Evolutionary conservation across 441 rosid species (phyloP).

Genomic region (Capsella rubella): DNA sequence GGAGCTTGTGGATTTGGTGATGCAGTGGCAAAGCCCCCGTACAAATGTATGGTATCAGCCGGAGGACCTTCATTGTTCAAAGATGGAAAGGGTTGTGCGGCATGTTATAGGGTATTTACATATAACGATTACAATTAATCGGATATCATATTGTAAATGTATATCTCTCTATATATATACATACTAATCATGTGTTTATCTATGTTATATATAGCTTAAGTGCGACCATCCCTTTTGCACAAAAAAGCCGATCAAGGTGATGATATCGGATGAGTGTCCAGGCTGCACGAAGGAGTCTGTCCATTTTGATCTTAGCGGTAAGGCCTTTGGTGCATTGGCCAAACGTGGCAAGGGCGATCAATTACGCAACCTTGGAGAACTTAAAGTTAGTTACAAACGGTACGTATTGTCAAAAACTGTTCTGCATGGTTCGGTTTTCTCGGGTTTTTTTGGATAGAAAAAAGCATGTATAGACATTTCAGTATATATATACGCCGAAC

Average conservation of each 20-base stretch:
- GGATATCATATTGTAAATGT: constrained; percentile 3
- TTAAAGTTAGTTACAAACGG: constrained; percentile 50
- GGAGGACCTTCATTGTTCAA: constrained; percentile 59
- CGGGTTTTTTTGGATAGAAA: background rate
- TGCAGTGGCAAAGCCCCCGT: constrained; percentile 49
- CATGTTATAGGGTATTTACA: constrained; percentile 49
- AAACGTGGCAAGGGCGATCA: constrained; percentile 43
- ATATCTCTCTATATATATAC: background rate
- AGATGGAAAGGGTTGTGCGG: constrained; percentile 57
- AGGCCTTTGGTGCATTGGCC: constrained; percentile 61
- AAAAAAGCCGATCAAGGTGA: constrained; percentile 47
- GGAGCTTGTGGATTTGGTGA: constrained; percentile 64
- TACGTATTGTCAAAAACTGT: constrained; percentile 31
- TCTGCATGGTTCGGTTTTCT: background rate
- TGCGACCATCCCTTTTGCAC: constrained; percentile 54
- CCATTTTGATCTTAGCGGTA: constrained; percentile 63
- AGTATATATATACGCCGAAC: too few species aligned
- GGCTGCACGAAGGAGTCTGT: constrained; percentile 50
- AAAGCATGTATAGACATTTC: background rate
- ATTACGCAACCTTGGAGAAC: constrained; percentile 53
- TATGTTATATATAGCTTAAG: constrained; percentile 30
- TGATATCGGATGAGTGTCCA: constrained; percentile 56
- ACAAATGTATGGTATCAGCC: constrained; percentile 52
- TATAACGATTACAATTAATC: background rate
- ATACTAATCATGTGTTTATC: background rate